A percentile compares a stretch with the other conserved stretches of the same genome.
Evolutionary conservation across 257 asterid genomes (phyloP).

Genomic region (Mentha longifolia): DNA sequence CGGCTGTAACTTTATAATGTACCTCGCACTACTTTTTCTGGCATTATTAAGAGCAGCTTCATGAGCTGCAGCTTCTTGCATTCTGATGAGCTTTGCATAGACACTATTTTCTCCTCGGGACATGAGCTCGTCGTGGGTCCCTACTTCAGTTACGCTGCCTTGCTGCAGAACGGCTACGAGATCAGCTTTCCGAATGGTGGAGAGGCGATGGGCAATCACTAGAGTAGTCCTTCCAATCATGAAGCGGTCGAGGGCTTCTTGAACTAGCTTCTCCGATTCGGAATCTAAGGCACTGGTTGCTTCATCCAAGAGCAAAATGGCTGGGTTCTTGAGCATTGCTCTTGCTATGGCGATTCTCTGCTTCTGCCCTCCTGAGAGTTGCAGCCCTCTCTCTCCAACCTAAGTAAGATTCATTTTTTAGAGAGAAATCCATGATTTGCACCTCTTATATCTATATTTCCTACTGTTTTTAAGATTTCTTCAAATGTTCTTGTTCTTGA

Average conservation of each 20-base stretch:
- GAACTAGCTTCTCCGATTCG: constrained; percentile 89
- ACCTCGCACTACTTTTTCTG: constrained; percentile 92
- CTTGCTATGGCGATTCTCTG: constrained; percentile 93
- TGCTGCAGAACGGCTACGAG: constrained; percentile 87
- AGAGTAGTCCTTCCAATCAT: constrained; percentile 94
- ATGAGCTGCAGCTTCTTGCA: constrained; percentile 90
- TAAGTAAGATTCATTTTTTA: constrained; percentile 12
- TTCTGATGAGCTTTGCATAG: constrained; percentile 75
- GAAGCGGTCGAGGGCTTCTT: constrained; percentile 90
- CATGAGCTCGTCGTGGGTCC: constrained; percentile 83
- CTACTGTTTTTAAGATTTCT: too few species aligned
- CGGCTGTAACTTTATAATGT: background rate
- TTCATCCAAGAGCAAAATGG: constrained; percentile 80
- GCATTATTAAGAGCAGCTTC: constrained; percentile 80
- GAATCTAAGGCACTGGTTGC: constrained; percentile 95
- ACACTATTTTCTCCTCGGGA: constrained; percentile 77
- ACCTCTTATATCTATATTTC: background rate
- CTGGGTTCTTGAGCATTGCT: constrained; percentile 89
- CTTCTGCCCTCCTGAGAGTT: constrained; percentile 93
- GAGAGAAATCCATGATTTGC: background rate
- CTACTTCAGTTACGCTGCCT: constrained; percentile 68
- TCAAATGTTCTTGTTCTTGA: too few species aligned
- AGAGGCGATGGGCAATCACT: constrained; percentile 93
- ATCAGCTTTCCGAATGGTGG: constrained; percentile 87
- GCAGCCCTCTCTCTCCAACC: constrained; percentile 90